These are phyloP conservation scores for Paecilomyces formosus DNA, from an alignment of 2,329 filamentous ascomycete genomes.

Conservation along the genomic window DNA sequence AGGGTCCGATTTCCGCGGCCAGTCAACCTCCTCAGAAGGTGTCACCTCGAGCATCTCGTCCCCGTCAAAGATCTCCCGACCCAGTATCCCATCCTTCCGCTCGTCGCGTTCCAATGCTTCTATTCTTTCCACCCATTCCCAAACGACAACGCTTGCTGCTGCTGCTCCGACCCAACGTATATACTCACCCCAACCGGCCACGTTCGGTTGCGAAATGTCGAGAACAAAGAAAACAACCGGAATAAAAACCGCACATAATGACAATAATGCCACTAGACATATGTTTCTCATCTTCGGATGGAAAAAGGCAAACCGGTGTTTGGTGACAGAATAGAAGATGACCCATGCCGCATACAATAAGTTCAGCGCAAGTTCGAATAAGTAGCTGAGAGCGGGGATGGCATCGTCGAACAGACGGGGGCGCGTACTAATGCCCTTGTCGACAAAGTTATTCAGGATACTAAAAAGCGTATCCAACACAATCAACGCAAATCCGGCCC, in stretches of 20 bases:
- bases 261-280: conserved; percentile 68
- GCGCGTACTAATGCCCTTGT: conserved; percentile 40
- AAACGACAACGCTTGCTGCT: conserved; percentile 90
- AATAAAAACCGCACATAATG: conserved; percentile 72
- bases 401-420: conserved; percentile 78
- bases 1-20: conserved; percentile 25
- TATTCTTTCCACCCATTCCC: conserved; percentile 96
- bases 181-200: conserved; percentile 91
- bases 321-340: conserved; percentile 86
- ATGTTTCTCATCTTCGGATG: conserved; percentile 89
- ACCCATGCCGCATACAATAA: conserved; percentile 90
- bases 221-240: conserved; percentile 90
- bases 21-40: conserved; percentile 50
- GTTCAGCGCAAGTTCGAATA: conserved; percentile 81
- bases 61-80: conserved; percentile 84
- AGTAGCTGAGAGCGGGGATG: conserved; percentile 81
- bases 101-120: conserved; percentile 88
- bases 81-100: conserved; percentile 86
- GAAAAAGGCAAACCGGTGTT: conserved; percentile 84
- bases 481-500: conserved; percentile 92
- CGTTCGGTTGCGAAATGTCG: conserved; percentile 76
- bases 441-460: conserved; percentile 78
- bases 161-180: conserved; percentile 94
- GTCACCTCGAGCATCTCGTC: conserved; percentile 80
- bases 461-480: conserved; percentile 85